These are phyloP conservation scores for Collybiopsis confluens DNA, from an alignment of 768 basidiomycete species.

Conservation along the genomic window DNA sequence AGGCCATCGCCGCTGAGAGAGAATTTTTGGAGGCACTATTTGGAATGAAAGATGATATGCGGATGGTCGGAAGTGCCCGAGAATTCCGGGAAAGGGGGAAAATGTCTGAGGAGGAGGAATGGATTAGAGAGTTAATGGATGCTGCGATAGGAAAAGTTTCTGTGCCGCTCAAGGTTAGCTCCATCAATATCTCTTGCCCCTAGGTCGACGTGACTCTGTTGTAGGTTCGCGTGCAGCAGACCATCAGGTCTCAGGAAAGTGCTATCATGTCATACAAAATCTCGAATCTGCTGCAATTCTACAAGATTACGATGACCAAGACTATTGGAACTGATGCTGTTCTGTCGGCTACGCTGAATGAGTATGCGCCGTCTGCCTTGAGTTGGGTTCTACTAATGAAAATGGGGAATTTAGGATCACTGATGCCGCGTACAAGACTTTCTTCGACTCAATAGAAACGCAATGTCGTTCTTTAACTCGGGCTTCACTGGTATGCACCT, in stretches of 20 bases:
- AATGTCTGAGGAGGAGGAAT: conserved; percentile 66
- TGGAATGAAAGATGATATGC: conserved; percentile 53
- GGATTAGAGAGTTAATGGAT: conserved; percentile 80
- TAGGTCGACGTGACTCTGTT: not conserved
- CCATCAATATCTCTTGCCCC: not conserved
- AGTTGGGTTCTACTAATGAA: too few relatives aligned
- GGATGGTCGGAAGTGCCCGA: conserved; percentile 77
- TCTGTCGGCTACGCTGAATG: conserved; percentile 70
- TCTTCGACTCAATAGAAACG: conserved; percentile 82
- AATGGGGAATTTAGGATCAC: conserved; percentile 84
- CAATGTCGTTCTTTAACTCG: conserved; percentile 68
- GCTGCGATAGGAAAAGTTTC: conserved; percentile 78
- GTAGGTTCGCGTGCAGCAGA: conserved; percentile 88
- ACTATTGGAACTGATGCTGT: conserved; percentile 85
- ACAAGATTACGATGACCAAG: conserved; percentile 85
- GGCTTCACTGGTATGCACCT: conserved; percentile 46
- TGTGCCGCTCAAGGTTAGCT: conserved; percentile 78
- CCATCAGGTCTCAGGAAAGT: conserved; percentile 89
- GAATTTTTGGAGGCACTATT: conserved; percentile 92
- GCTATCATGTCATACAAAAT: conserved; percentile 90
- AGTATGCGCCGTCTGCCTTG: conserved; percentile 56
- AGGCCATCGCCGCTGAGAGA: conserved; percentile 89
- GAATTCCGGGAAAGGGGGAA: conserved; percentile 37
- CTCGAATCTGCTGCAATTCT: conserved; percentile 93
- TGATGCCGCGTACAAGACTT: conserved; percentile 73